Conservation (phyloP, 1,284 basidiomycete genomes). For the Fomes fomentarius region DNA sequence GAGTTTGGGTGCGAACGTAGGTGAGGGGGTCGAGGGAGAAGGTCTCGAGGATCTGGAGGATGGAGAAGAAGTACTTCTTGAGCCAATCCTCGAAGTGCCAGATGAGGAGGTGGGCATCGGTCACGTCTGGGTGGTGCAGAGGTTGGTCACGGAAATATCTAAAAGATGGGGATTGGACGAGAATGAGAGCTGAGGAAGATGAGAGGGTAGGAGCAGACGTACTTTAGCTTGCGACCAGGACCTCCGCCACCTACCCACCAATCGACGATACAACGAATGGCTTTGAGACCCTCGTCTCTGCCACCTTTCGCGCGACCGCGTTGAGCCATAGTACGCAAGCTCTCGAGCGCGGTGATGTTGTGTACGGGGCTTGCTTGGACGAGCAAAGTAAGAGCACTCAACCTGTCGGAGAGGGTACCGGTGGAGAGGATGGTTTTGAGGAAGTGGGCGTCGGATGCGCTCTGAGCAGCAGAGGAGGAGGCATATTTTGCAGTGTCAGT, state of each 20-base stretch:
- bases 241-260: conserved; percentile 96
- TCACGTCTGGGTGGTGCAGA: conserved; percentile 64
- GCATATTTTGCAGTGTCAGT: conserved; percentile 52
- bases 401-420: conserved; percentile 92
- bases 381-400: conserved; percentile 91
- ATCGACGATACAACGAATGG: conserved; percentile 89
- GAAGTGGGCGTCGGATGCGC: conserved; percentile 77
- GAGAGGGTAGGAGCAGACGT: conserved; percentile 27
- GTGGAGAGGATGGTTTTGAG: conserved; percentile 82
- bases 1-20: conserved; percentile 75
- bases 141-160: conserved; percentile 96
- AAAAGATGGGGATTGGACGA: background rate
- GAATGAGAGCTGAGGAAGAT: background rate
- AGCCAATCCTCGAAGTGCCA: conserved; percentile 98
- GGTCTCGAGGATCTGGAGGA: conserved; percentile 90
- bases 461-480: conserved; percentile 39
- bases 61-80: conserved; percentile 95
- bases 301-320: conserved; percentile 81
- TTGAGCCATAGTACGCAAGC: conserved; percentile 78
- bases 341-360: conserved; percentile 82
- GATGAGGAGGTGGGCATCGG: conserved; percentile 76
- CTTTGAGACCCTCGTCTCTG: conserved; percentile 90
- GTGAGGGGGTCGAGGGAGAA: conserved; percentile 87
- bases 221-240: conserved; percentile 83
- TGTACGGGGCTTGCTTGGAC: conserved; percentile 92